A percentile compares a stretch with the other conserved stretches of the same genome.
These are phyloP conservation scores for Colletotrichum coccodes DNA, from an alignment of 2,329 filamentous ascomycete genomes.

Conservation along the genomic window DNA sequence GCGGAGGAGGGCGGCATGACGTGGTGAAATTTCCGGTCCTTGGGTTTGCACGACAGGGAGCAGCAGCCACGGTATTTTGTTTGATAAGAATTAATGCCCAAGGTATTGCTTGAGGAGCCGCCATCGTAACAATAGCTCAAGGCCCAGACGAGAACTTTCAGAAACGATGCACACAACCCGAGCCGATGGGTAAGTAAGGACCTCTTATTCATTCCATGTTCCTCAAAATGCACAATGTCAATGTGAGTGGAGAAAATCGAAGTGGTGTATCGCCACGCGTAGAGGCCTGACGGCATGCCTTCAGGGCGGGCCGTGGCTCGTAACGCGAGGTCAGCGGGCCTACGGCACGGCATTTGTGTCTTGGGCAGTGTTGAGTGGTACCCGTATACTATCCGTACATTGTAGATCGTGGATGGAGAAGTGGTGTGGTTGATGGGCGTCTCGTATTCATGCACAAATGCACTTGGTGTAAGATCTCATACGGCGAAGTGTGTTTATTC, in stretches of 20 bases:
- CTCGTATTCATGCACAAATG: conserved; percentile 31
- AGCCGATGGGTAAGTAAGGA: neutral
- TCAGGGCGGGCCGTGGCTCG: neutral
- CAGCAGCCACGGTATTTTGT: neutral
- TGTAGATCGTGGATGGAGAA: conserved; percentile 21
- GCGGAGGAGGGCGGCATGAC: conserved; percentile 23
- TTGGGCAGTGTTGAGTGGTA: conserved; percentile 1
- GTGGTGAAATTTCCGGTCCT: conserved; percentile 29
- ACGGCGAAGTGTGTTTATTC: conserved; percentile 7
- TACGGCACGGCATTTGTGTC: conserved; percentile 16
- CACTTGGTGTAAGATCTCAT: conserved; percentile 11
- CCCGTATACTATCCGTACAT: conserved; percentile 3
- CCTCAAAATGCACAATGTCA: neutral
- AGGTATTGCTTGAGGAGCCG: neutral
- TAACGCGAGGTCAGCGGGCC: conserved; percentile 2
- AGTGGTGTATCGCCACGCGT: conserved; percentile 15
- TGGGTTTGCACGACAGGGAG: conserved; percentile 7
- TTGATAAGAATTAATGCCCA: neutral
- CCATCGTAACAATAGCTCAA: neutral
- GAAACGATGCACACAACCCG: neutral
- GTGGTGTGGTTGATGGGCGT: conserved; percentile 17
- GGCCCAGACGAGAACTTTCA: neutral
- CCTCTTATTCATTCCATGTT: neutral
- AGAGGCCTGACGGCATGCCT: conserved; percentile 8
- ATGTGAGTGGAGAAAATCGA: neutral